Evolutionary conservation across 768 basidiomycete species (phyloP).

Genomic region (Nevesoporus exiguus): DNA sequence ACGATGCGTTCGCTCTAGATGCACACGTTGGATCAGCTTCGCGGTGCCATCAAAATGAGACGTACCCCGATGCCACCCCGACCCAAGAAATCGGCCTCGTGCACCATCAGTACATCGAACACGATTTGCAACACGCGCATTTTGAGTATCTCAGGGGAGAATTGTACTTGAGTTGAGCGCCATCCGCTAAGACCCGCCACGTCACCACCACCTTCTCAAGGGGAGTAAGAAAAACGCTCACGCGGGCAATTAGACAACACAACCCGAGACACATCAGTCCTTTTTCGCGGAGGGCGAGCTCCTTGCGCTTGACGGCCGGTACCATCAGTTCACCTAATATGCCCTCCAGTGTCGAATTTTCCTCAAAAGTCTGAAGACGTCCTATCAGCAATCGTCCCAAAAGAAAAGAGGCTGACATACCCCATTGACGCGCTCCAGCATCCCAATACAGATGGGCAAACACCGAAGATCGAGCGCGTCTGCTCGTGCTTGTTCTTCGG

Average conservation of each 20-base stretch:
- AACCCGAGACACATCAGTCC: conserved; percentile 67
- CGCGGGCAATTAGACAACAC: conserved; percentile 67
- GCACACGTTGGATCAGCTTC: neutral
- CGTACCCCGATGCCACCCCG: conserved; percentile 36
- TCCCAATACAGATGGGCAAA: conserved; percentile 70
- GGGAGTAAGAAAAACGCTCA: neutral
- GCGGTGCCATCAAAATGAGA: neutral
- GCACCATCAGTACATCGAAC: conserved; percentile 85
- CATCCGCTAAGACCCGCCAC: conserved; percentile 27
- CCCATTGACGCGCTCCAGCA: conserved; percentile 83
- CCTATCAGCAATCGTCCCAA: neutral
- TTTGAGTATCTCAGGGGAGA: conserved; percentile 62
- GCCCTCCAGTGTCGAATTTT: conserved; percentile 69
- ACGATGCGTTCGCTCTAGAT: conserved; percentile 53
- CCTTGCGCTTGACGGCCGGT: conserved; percentile 87
- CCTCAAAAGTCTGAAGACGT: conserved; percentile 47
- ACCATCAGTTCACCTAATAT: conserved; percentile 79
- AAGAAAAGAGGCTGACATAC: conserved; percentile 41
- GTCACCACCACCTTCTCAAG: neutral
- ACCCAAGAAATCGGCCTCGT: conserved; percentile 64
- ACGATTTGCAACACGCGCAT: conserved; percentile 66
- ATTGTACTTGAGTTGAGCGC: conserved; percentile 58
- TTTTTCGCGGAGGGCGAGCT: conserved; percentile 59
- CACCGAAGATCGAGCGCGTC: conserved; percentile 74
- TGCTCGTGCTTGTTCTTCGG: conserved; percentile 54